Base-by-base conservation (phyloP, 2,329 filamentous ascomycete species). In the Claviceps fusiformis region DNA sequence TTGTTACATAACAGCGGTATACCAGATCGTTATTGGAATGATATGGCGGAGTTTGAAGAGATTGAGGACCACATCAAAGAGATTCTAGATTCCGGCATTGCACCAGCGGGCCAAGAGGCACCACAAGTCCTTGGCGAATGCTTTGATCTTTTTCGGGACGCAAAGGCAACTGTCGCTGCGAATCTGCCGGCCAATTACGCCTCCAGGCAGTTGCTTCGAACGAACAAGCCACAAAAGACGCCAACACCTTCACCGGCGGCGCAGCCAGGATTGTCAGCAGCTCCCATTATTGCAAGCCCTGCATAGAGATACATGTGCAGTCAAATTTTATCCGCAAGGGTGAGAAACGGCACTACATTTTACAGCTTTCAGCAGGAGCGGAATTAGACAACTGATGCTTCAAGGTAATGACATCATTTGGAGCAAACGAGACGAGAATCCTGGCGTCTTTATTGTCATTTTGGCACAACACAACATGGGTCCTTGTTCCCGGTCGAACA, bases 1-100 rank as follows among this genome's bases (percentile, higher is more conserved):
- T 66, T 79, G 17, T 60, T 80, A 56, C 75, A 79, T 64, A 79
- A 79, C 61, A 78, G 75, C 56, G 77, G 77, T 1, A 62, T 80
- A 19, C 76, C 77, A 2, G 74, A 78, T 57, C 67, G 76, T 8
- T 78, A 78, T 59, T 70, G 75, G 33, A 72, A 71, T 52, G 70
- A 79, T 60, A 72, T 71, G 59, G 69, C 71, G 33, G 74, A 79
- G 61, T 79, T 78, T 60, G 68, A 70, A 53, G 69, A 72, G 44
- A 67, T 79, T 33, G 75, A 79, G 59, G 74, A 78, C 56, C 69
- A 73, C 59, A 69, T 80, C 61, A 75, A 75, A 61, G 70, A 74
- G 57, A 64, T 79, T 5, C 69, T 79, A 43, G 73, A 78, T 57
- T 75, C 72, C 1, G 68, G 71, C 41, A 69, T 79, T 29, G 71